These are phyloP conservation scores for Linum tenue DNA, from an alignment of 345 rosid genomes.

Conservation along the genomic window DNA sequence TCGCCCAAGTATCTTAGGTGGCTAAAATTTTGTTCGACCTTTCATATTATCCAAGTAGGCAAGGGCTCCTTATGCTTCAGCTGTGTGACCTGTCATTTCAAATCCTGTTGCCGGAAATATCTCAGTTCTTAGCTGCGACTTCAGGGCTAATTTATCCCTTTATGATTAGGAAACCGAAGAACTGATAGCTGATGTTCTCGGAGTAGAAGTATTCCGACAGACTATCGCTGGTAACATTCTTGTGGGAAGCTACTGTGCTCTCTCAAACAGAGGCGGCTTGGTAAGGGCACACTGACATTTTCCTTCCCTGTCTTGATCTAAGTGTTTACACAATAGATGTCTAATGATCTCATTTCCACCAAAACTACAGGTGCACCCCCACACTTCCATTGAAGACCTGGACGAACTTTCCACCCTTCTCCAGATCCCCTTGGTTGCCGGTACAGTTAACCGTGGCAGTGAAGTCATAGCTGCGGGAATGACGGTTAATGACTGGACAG, in stretches of 20 bases:
- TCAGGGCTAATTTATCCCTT: not conserved
- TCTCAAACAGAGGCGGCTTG: constrained; percentile 89
- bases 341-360: too few species aligned
- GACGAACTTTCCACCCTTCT: constrained; percentile 82
- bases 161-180: constrained; percentile 71
- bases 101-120: too few species aligned
- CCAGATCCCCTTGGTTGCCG: constrained; percentile 20
- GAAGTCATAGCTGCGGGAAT: constrained; percentile 82
- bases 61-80: too few species aligned
- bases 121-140: too few species aligned
- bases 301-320: not conserved
- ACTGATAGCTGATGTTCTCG: constrained; percentile 87
- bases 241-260: constrained; percentile 80
- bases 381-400: constrained; percentile 85
- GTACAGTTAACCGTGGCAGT: constrained; percentile 25
- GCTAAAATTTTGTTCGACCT: too few species aligned
- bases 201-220: constrained; percentile 93
- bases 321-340: not conserved
- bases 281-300: constrained; percentile 23
- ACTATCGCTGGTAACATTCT: constrained; percentile 89
- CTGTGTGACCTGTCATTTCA: too few species aligned
- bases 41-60: too few species aligned
- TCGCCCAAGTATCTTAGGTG: too few species aligned
- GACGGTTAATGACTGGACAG: constrained; percentile 83
- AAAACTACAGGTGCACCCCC: constrained; percentile 68